These are phyloP conservation scores for Echinosophora koreensis DNA, from an alignment of 306 rosid genomes.

Conservation along the genomic window DNA sequence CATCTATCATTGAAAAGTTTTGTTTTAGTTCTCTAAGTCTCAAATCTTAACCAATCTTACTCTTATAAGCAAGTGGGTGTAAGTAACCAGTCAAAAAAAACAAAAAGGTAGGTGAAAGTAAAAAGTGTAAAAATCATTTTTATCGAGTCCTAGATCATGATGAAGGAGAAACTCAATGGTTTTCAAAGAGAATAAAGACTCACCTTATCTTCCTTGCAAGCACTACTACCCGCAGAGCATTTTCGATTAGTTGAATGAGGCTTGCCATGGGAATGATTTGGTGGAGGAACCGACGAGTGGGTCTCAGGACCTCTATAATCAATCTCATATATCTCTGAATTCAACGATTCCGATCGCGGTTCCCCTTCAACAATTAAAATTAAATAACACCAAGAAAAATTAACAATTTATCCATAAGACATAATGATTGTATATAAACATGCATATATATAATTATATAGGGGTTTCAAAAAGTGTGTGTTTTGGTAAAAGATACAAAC, in stretches of 20 bases:
- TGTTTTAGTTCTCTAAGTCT: too few relatives aligned
- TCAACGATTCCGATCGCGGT: slow-evolving; percentile 51
- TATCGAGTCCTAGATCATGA: background rate
- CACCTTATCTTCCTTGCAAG: slow-evolving; percentile 53
- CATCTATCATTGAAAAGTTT: too few relatives aligned
- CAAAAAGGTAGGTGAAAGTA: too few relatives aligned
- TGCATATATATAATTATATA: background rate
- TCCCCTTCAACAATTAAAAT: slow-evolving; percentile 45
- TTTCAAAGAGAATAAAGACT: background rate
- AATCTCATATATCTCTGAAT: slow-evolving; percentile 69
- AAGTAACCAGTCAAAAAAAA: too few relatives aligned
- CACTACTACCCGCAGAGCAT: background rate
- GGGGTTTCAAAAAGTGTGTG: background rate
- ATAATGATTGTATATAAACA: background rate
- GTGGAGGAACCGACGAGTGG: slow-evolving; percentile 75
- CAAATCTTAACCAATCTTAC: too few relatives aligned
- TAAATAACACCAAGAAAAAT: background rate
- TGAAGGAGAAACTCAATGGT: background rate
- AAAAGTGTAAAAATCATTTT: too few relatives aligned
- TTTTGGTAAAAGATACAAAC: slow-evolving; percentile 35
- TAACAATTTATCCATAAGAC: background rate
- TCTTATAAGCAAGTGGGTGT: too few relatives aligned
- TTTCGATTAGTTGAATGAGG: background rate
- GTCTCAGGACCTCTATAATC: slow-evolving; percentile 93
- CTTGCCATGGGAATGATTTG: slow-evolving; percentile 55